Percentiles rank a stretch among this genome's conserved stretches.
Evolutionary conservation across 202 grass and related monocot genomes (phyloP).

Genomic region (Carex sylvatica): DNA sequence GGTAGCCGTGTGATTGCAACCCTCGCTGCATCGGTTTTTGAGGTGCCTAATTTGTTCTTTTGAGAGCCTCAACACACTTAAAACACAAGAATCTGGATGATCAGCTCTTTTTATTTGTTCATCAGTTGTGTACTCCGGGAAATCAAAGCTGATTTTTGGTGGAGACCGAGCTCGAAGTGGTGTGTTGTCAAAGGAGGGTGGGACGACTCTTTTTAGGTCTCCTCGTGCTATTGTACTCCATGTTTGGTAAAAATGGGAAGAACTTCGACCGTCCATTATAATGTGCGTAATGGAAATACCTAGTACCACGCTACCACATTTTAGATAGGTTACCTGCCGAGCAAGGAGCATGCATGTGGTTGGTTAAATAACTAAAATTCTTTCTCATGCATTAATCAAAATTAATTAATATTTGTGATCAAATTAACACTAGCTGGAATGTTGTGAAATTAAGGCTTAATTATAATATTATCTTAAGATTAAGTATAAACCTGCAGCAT

Average conservation of each 20-base stretch:
- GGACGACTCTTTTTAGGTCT: background rate
- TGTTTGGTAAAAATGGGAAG: slow-evolving; percentile 11
- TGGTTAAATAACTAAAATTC: background rate
- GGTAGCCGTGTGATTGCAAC: background rate
- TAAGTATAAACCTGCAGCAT: slow-evolving; percentile 49
- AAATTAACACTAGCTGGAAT: too few relatives aligned
- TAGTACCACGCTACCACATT: slow-evolving; percentile 22
- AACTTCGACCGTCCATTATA: background rate
- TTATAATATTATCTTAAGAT: too few relatives aligned
- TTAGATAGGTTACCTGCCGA: background rate
- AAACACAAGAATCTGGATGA: background rate
- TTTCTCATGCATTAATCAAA: background rate
- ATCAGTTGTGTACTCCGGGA: background rate
- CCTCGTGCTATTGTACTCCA: background rate
- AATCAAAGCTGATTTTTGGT: slow-evolving; percentile 6
- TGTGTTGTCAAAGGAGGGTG: slow-evolving; percentile 17
- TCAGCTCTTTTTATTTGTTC: background rate
- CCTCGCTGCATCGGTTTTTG: slow-evolving; percentile 5
- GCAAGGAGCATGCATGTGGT: too few relatives aligned
- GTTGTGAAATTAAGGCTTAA: too few relatives aligned
- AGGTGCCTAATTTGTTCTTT: slow-evolving; percentile 14
- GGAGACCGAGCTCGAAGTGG: slow-evolving; percentile 24
- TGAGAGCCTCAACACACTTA: slow-evolving; percentile 23
- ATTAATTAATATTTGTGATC: too few relatives aligned
- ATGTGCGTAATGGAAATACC: background rate